These are phyloP conservation scores for Solanum dulcamara DNA, from an alignment of 257 asterid genomes.

Conservation along the genomic window DNA sequence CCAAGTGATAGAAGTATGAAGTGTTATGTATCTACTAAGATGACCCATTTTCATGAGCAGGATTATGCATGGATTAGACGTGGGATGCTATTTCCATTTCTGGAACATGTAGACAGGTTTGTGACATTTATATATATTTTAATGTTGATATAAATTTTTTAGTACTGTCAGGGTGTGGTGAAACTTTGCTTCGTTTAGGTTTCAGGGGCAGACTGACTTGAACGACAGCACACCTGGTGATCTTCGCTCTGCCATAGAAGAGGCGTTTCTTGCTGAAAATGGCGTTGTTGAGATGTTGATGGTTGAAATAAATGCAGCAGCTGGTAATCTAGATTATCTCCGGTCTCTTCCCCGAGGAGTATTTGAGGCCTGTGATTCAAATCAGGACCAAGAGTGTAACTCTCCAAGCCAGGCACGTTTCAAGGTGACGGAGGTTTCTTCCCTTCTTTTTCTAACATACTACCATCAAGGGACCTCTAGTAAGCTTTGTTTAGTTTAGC, in stretches of 20 bases:
- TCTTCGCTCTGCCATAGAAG: constrained; percentile 90
- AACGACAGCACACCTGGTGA: constrained; percentile 66
- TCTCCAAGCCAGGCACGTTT: constrained; percentile 45
- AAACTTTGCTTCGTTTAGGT: constrained; percentile 43
- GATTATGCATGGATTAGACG: constrained; percentile 90
- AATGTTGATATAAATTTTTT: neutral
- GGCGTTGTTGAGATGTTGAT: constrained; percentile 87
- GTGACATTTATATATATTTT: constrained; percentile 12
- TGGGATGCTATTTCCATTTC: constrained; percentile 86
- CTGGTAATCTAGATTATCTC: constrained; percentile 68
- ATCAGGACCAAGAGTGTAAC: constrained; percentile 45
- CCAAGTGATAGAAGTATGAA: neutral
- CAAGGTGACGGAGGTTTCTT: neutral
- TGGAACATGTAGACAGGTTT: constrained; percentile 86
- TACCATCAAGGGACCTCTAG: neutral
- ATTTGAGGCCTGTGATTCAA: constrained; percentile 48
- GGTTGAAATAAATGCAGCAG: constrained; percentile 86
- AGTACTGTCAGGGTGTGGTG: constrained; percentile 2
- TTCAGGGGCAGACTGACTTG: constrained; percentile 88
- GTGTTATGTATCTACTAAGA: constrained; percentile 11
- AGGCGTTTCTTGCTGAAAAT: constrained; percentile 84
- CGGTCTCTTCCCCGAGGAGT: constrained; percentile 61
- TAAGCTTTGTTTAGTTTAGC: neutral
- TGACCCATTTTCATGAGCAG: constrained; percentile 39
- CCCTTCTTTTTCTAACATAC: neutral